phyloP scores from a whole-genome alignment of 208 protist species.

The Wallacemonas sp. region DNA sequence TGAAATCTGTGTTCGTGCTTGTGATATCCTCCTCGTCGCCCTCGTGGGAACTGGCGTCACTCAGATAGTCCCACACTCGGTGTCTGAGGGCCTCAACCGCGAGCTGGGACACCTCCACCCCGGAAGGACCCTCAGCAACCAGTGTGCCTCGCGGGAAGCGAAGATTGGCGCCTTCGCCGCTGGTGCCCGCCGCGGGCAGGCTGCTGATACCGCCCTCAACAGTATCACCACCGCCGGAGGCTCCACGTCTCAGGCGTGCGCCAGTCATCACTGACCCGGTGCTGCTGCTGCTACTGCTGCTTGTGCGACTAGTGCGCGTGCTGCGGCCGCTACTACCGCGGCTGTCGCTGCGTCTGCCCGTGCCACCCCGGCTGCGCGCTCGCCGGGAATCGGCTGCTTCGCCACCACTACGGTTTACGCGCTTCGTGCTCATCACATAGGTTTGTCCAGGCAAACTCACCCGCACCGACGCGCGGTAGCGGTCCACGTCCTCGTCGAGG shows the following conservation, averaged over 20 bases:
- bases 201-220: background rate
- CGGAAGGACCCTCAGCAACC: conserved; percentile 1
- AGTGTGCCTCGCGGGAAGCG: background rate
- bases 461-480: conserved; percentile 20
- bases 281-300: background rate
- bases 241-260: too few species aligned
- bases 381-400: too few species aligned
- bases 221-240: too few species aligned
- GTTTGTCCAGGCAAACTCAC: conserved; percentile 32
- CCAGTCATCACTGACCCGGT: background rate
- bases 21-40: background rate
- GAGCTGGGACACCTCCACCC: conserved; percentile 10
- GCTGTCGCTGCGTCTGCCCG: background rate
- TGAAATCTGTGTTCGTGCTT: background rate
- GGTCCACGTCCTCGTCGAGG: conserved; percentile 8
- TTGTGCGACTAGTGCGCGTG: background rate
- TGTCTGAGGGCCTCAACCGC: conserved; percentile 3
- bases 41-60: background rate
- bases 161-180: background rate
- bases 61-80: conserved; percentile 3
- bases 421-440: conserved; percentile 11
- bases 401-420: too few species aligned
- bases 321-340: background rate
- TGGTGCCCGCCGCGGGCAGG: background rate
- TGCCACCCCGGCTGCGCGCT: too few species aligned